Percentiles rank a stretch among this genome's conserved stretches.
Evolutionary conservation across 805 yeast species (phyloP).

Genomic region (Grigorovia jiainica): DNA sequence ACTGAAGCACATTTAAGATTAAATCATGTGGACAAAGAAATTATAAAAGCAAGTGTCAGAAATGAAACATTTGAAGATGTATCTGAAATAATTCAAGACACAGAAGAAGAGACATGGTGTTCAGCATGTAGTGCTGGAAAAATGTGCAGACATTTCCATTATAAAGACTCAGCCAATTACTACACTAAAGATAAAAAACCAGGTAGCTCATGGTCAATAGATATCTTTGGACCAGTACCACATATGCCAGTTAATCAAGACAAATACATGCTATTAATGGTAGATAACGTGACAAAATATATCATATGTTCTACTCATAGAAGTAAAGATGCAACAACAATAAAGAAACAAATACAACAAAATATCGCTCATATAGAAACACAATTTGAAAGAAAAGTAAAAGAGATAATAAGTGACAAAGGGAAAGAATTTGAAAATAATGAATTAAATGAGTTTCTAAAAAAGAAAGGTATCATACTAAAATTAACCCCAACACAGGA

Average conservation of each 20-base stretch:
- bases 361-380: neutral
- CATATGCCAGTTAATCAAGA: neutral
- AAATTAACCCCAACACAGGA: slow-evolving; percentile 3
- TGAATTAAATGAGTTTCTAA: neutral
- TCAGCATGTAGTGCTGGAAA: slow-evolving; percentile 1
- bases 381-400: slow-evolving; percentile 1
- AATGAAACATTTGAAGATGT: slow-evolving; percentile 1
- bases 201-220: slow-evolving; percentile 5
- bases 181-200: neutral
- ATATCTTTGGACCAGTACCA: slow-evolving; percentile 4
- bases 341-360: slow-evolving; percentile 1
- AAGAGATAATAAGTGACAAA: slow-evolving; percentile 2
- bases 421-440: slow-evolving; percentile 5
- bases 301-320: slow-evolving; percentile 2
- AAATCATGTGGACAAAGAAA: neutral
- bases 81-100: neutral
- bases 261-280: slow-evolving; percentile 5
- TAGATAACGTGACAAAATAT: slow-evolving; percentile 6
- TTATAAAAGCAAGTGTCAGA: neutral
- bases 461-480: neutral
- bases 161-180: slow-evolving; percentile 4
- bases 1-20: neutral
- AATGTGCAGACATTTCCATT: slow-evolving; percentile 3
- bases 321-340: neutral
- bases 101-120: slow-evolving; percentile 1